Base-by-base conservation (phyloP, 495 filamentous ascomycete genomes). In the Podospora anserina region DNA sequence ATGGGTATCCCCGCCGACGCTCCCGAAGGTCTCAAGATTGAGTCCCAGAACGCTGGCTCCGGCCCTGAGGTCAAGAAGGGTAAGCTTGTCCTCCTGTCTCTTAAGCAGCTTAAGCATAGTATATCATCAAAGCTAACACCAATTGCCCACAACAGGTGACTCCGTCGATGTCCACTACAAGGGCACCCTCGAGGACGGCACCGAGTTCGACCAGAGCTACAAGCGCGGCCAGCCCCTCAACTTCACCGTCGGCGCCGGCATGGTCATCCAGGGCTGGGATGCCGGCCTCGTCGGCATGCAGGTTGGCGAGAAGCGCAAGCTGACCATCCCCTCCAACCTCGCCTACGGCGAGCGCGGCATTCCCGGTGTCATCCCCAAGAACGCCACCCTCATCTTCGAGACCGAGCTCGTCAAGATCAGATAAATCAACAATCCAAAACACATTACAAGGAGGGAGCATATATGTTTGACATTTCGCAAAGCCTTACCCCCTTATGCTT, bases 241-340 rank as follows among this genome's bases (percentile, higher is more conserved):
- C 64, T 95, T 96, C 78, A 85, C 78, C 57, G 81, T 94, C 26
- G 92, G 92, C 26, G 71, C 77, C 26, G 91, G 92, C 4, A 81
- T 86, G 71, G 92, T 95, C 59, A 96, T 96, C 73, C 85, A 90
- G 81, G 91, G 81, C 72, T 96, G 93, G 93, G 93, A 96, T 76
- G 78, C 92, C 74, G 92, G 92, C 56, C 82, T 95, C 27, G 74
- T 93, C 64, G 91, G 90, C 73, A 96, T 97, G 93, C 95, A 93
- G 77, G 85, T 94, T 70, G 93, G 93, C 54, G 93, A 97, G 84
- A 92, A 91, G 87, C 85, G 77, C 72, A 75, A 71, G 69, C 80
- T 97, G 74, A 94, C 88, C 49, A 95, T 97, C 69, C 88, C 90
- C 20, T 90, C 92, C 23, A 81, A 87, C 69, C 82, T 88, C 68